These are phyloP conservation scores for Meyerozyma athensensis DNA, from an alignment of 1,139 yeast genomes.

Conservation along the genomic window DNA sequence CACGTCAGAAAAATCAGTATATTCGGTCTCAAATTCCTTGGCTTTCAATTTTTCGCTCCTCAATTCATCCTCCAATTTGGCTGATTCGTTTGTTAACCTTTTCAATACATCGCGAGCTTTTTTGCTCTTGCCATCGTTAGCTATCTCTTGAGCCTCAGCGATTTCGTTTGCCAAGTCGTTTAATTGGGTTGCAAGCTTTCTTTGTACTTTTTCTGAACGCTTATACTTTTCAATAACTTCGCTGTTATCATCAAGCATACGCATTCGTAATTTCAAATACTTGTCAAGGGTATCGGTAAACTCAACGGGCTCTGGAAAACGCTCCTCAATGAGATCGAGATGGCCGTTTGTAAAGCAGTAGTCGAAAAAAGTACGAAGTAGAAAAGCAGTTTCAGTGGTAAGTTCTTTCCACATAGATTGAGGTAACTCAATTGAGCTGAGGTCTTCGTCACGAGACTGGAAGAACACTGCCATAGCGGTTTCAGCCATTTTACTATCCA, in stretches of 20 bases:
- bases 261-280: conserved; percentile 46
- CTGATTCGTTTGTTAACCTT: conserved; percentile 13
- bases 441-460: conserved; percentile 55
- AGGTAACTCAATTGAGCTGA: conserved; percentile 54
- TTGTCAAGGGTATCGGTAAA: conserved; percentile 56
- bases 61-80: conserved; percentile 13
- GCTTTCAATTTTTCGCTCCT: conserved; percentile 1
- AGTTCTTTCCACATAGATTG: conserved; percentile 62
- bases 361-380: conserved; percentile 63
- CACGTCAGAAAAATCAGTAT: conserved; percentile 26
- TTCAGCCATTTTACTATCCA: conserved; percentile 61
- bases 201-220: conserved; percentile 10
- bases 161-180: conserved; percentile 10
- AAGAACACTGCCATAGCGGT: conserved; percentile 63
- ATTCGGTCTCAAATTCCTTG: conserved; percentile 19
- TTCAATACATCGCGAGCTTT: conserved; percentile 13
- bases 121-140: conserved; percentile 20
- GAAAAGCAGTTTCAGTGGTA: conserved; percentile 70
- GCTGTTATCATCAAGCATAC: conserved; percentile 29
- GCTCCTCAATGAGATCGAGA: conserved; percentile 58
- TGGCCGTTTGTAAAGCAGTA: conserved; percentile 54
- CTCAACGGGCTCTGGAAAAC: conserved; percentile 77
- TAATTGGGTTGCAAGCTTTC: conserved; percentile 10
- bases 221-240: conserved; percentile 12
- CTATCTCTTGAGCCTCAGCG: conserved; percentile 12